Conservation (phyloP, 176 grass and related monocot species). For the Leersia perrieri region DNA sequence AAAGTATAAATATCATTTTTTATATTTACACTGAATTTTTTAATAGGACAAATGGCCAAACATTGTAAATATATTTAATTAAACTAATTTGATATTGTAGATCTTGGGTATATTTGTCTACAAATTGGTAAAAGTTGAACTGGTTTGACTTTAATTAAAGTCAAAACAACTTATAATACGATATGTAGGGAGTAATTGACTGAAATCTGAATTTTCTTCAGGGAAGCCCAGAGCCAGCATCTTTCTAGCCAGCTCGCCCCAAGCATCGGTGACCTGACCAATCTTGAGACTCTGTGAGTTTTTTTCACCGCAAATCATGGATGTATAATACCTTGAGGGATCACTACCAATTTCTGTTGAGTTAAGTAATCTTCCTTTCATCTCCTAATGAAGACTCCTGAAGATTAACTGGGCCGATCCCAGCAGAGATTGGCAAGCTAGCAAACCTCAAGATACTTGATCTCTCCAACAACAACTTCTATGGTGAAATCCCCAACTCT, state of each 20-base stretch:
- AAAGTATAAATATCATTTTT: too few species aligned
- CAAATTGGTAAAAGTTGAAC: too few species aligned
- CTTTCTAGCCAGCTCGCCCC: constrained; percentile 78
- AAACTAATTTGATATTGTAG: too few species aligned
- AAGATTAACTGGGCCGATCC: constrained; percentile 87
- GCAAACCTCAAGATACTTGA: constrained; percentile 71
- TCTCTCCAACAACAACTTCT: constrained; percentile 76
- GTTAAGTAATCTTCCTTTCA: background rate
- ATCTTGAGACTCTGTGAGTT: constrained; percentile 75
- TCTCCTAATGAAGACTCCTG: constrained; percentile 54
- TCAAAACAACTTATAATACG: too few species aligned
- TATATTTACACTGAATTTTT: too few species aligned
- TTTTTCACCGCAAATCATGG: background rate
- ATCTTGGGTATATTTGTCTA: too few species aligned
- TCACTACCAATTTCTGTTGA: background rate
- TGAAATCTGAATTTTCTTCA: constrained; percentile 37
- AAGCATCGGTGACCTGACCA: constrained; percentile 72
- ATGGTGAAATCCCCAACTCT: constrained; percentile 60
- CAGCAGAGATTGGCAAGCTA: constrained; percentile 74
- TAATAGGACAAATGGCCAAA: too few species aligned
- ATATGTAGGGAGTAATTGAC: too few species aligned
- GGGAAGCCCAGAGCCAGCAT: constrained; percentile 63
- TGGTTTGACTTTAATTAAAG: too few species aligned
- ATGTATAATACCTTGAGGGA: too few species aligned
- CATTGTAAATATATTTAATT: too few species aligned